Conservation (phyloP, 805 yeast species). For the Phaffomyces antillensis region DNA sequence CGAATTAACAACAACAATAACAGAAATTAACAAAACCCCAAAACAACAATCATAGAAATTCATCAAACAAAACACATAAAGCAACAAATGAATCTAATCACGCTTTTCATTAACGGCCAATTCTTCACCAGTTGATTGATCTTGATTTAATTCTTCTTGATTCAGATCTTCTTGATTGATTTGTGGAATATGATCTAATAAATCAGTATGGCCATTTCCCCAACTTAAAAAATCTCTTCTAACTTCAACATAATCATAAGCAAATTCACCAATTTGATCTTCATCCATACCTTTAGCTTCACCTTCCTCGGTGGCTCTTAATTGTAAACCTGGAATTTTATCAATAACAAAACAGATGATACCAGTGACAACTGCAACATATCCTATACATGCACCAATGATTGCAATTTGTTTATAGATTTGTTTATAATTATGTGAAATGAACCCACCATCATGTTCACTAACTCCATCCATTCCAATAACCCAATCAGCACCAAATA, state of each 20-base stretch:
- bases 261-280: conserved; percentile 95
- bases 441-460: conserved; percentile 87
- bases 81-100: too few species aligned
- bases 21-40: too few species aligned
- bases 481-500: conserved; percentile 83
- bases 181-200: conserved; percentile 10
- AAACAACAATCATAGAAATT: too few species aligned
- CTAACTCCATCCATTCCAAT: conserved; percentile 87
- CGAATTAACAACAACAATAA: too few species aligned
- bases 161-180: neutral
- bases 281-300: conserved; percentile 90
- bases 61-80: too few species aligned
- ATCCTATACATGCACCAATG: conserved; percentile 67
- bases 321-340: conserved; percentile 63
- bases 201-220: conserved; percentile 24
- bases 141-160: neutral
- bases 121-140: conserved; percentile 2
- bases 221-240: conserved; percentile 74
- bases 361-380: conserved; percentile 69
- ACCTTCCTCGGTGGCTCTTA: conserved; percentile 76
- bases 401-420: conserved; percentile 86
- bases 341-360: conserved; percentile 67
- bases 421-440: conserved; percentile 85
- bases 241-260: conserved; percentile 98
- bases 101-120: too few species aligned